phyloP scores from a whole-genome alignment of 1,284 basidiomycete genomes.

The Heterobasidion annosum region DNA sequence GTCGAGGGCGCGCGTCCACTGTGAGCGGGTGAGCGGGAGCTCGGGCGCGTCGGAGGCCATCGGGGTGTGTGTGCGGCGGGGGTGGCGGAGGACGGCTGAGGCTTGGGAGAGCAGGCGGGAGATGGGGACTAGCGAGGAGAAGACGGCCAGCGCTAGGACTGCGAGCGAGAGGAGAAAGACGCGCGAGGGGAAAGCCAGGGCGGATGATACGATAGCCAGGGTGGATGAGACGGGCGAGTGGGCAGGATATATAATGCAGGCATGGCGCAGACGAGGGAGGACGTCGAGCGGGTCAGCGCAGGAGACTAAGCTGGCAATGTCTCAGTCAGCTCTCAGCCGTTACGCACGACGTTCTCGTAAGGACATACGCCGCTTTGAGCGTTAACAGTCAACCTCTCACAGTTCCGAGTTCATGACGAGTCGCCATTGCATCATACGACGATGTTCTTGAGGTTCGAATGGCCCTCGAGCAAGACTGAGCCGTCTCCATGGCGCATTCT shows the following conservation, averaged over 20 bases:
- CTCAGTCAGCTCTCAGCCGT: no score
- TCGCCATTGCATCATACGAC: no score
- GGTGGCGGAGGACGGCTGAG: not conserved
- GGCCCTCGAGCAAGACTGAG: no score
- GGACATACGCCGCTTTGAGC: no score
- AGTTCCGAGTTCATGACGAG: no score
- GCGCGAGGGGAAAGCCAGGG: not conserved
- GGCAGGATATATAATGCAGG: not conserved
- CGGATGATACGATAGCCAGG: not conserved
- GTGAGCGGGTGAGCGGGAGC: conserved; percentile 24
- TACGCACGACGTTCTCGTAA: no score
- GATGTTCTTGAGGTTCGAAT: no score
- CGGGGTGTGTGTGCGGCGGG: not conserved
- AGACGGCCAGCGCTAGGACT: not conserved
- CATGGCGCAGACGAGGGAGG: no score
- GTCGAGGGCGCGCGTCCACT: conserved; percentile 53
- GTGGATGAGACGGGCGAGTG: not conserved
- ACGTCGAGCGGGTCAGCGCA: no score
- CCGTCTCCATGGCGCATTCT: no score
- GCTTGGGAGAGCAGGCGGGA: not conserved
- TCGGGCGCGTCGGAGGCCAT: not conserved
- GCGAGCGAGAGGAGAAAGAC: not conserved
- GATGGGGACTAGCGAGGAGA: not conserved
- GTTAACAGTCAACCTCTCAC: no score
- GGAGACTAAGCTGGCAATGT: no score